Evolutionary conservation across 2,329 filamentous ascomycete species (phyloP), one percentile per base, ranked within the genome.

Genomic region (Trichoderma polysporum): DNA sequence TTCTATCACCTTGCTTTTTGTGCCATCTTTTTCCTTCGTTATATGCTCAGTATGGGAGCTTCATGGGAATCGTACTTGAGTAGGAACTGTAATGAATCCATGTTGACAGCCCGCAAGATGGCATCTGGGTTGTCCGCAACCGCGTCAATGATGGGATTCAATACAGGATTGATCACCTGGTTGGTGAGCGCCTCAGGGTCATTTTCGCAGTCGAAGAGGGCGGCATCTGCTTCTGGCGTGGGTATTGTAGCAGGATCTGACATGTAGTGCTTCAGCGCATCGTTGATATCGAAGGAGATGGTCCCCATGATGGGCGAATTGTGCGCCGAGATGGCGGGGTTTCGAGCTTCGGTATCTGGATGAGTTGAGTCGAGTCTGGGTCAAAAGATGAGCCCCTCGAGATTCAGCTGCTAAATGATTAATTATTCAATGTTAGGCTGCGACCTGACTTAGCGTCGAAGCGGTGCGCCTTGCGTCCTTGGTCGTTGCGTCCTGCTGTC

Each of bases 251-350:
- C 84, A 9, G 95, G 94, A 78, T 98, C 94, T 80, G 93, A 96
- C 86, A 97, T 92, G 81, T 97, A 99, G 78, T 92, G 88, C 84
- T 97, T 97, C 79, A 98, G 90, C 71, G 93, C 93, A 83, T 97
- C 91, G 79, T 97, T 97, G 80, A 99, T 92, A 79, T 98, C 92
- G 82, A 99, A 99, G 75, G 90, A 86, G 77, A 93, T 86, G 82
- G 91, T 91, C 75, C 84, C 90, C 89, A 90, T 90, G 77, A 70
- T 79, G 74, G 78, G 72, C 75, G 74, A 72, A 62, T 65, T 57
- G 61, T 68, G 69, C 69, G 68, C 72, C 71, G 58, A 35, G 29
- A 27, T 37, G 66, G 66, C 62, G 47, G 69, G 73, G 65, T 25
- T 27, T 33, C 60, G 19, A 39, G 35, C 50, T 45, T 29, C 17